Conservation (phyloP, 306 rosid genomes). For the Benincasa hispida region DNA sequence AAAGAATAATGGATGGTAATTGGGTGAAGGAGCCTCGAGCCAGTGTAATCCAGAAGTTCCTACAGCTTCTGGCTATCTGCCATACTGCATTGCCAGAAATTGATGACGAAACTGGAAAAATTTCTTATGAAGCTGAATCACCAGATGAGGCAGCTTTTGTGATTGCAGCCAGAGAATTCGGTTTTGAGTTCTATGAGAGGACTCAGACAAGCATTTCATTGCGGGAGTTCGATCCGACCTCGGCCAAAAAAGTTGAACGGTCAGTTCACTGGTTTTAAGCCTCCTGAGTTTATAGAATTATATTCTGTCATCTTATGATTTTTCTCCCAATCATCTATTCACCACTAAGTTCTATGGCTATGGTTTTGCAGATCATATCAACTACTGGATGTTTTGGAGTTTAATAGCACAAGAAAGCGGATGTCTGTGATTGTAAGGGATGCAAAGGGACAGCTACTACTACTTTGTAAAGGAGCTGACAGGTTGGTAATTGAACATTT, state of each 20-base stretch:
- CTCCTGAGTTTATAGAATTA: too few relatives aligned
- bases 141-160: conserved; percentile 99
- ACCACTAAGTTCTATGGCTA: not conserved
- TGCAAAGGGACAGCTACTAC: conserved; percentile 49
- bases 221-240: conserved; percentile 44
- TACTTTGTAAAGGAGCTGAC: conserved; percentile 93
- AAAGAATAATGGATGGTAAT: conserved; percentile 69
- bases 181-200: conserved; percentile 82
- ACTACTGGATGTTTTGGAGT: conserved; percentile 62
- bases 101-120: conserved; percentile 63
- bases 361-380: conserved; percentile 52
- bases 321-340: not conserved
- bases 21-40: conserved; percentile 70
- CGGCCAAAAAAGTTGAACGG: conserved; percentile 39
- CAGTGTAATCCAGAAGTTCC: conserved; percentile 50
- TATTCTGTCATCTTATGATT: not conserved
- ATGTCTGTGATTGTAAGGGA: conserved; percentile 84
- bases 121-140: conserved; percentile 95
- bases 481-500: conserved; percentile 42
- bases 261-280: conserved; percentile 13
- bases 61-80: conserved; percentile 63
- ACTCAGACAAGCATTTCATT: conserved; percentile 50
- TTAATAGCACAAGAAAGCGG: conserved; percentile 86
- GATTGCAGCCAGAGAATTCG: conserved; percentile 91
- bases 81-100: conserved; percentile 92